Base-by-base conservation (phyloP, 495 filamentous ascomycete genomes). In the Neurospora africana region DNA sequence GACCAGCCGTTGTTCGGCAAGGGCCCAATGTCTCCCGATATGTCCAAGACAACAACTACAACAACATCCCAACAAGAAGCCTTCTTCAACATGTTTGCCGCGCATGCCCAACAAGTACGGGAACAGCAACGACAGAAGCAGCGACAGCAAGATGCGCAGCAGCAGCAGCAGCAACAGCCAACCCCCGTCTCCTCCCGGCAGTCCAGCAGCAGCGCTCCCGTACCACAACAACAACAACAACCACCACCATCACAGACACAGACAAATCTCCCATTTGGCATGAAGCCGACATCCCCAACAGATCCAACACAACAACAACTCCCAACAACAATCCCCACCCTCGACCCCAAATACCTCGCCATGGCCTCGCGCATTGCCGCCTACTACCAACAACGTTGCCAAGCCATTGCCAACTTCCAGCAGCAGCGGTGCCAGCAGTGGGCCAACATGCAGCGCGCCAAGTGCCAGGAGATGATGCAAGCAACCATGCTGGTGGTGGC, bases 321-420 rank as follows among this genome's bases (percentile, higher is more conserved):
- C 13, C 5, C 71, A 0, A 44, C 41, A 21, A 30, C 47, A 44
- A 10, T 53, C 38, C n/a, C 40, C 37, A 43, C 53, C 38, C 47
- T 73, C 15, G 80, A 81, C 73, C 80, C 79, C 2, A 73, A 73
- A 43, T 78, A 79, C 70, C 68, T 80, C 11, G 76, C 80, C 69
- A 80, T 82, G 79, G 79, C 77, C 30, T 79, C 80, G n/a, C 80
- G 81, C 69, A 80, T 82, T 43, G 78, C 80, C 8, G 70, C 61
- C 41, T 82, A 80, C 76, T 82, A 82, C 72, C 79, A 81, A 68
- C 80, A 82, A 69, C 79, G 80, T 9, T 78, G 77, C 74, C 76
- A 78, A 68, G 80, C 80, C 37, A 73, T 81, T 11, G 72, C 77
- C 72, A 75, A 76, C 75, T 80, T 72, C 73, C 80, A 81, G 73